Base-by-base conservation (phyloP, 305 asterid genomes). In the Fraxinus dipetala region DNA sequence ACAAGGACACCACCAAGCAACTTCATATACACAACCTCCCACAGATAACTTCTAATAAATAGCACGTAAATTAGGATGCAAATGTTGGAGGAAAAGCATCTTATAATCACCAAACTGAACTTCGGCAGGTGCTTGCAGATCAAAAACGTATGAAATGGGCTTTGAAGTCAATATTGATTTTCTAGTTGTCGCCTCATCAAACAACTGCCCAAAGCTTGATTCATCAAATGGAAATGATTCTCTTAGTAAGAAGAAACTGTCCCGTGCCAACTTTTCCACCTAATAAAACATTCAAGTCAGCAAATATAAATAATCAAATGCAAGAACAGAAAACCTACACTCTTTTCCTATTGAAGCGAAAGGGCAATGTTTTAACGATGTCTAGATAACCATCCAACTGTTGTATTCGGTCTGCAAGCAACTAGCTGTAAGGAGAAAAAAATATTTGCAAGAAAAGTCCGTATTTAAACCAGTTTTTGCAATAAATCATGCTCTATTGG, bases 231-330 rank as follows among this genome's bases (percentile, higher is more conserved):
- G 95, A 77, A 90, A 90, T 65, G 99, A 95, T 54, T 84, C 88
- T 80, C 20, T 80, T 10, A 95, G 98, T 80, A 91, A 88, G 90
- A 95, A 94, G 80, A 92, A 94, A 79, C 93, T 89, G 0, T 93
- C 95, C 80, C 95, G 86, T 0, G 94, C 98, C 81, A 93, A 14
- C 80, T 88, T 92, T 80, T 96, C 99, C 84, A 96, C 97, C 98
- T 96, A 92, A 83, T 65, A 81, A 78, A 85, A 65, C 74, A 85
- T 54, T 30, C 0, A 74, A 32, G 40, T 34, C 65, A n/a, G 22
- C 65, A 74, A 48, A 81, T 59, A n/a, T 38, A 56, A 78, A 3
- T 35, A 70, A 76, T 51, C 79, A 69, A 63, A 40, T 63, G 30
- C 22, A 75, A 14, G 59, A n/a, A 20, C 35, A 34, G 69, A 73